Conservation (phyloP, 2,329 filamentous ascomycete species). For the Cytospora piceae region DNA sequence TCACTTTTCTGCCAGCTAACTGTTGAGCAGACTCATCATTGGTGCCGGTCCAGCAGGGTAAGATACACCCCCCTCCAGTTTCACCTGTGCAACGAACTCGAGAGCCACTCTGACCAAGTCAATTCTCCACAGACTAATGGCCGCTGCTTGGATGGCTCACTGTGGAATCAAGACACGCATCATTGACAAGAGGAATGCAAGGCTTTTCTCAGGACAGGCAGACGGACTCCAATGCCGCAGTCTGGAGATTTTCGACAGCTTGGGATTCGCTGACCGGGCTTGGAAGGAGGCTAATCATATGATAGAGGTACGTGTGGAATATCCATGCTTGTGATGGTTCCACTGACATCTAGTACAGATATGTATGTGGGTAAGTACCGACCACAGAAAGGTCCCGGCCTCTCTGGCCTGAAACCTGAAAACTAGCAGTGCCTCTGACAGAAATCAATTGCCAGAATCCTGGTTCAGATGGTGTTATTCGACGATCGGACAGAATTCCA, state of each 20-base stretch:
- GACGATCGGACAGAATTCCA: constrained; percentile 61
- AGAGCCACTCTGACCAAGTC: not conserved
- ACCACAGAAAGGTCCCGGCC: not conserved
- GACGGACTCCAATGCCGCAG: constrained; percentile 63
- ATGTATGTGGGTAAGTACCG: constrained; percentile 37
- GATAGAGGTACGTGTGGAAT: constrained; percentile 57
- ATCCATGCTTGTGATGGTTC: not conserved
- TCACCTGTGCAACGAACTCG: not conserved
- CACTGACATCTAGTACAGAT: constrained; percentile 31
- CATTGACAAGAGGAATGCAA: constrained; percentile 48
- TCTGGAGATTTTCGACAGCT: constrained; percentile 74
- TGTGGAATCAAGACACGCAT: constrained; percentile 47
- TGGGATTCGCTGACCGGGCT: constrained; percentile 66
- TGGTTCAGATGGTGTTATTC: constrained; percentile 58
- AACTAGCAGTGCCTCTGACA: constrained; percentile 23
- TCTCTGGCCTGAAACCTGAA: not conserved
- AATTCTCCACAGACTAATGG: constrained; percentile 42
- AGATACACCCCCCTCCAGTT: constrained; percentile 18
- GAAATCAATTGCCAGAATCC: constrained; percentile 61
- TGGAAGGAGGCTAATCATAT: constrained; percentile 71
- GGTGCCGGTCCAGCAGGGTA: constrained; percentile 40
- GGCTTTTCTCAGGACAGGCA: constrained; percentile 49
- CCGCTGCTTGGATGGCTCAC: constrained; percentile 48
- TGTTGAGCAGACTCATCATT: constrained; percentile 33
- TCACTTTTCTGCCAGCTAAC: not conserved